These are phyloP conservation scores for Niebla homalea DNA, from an alignment of 495 filamentous ascomycete species.

Conservation along the genomic window DNA sequence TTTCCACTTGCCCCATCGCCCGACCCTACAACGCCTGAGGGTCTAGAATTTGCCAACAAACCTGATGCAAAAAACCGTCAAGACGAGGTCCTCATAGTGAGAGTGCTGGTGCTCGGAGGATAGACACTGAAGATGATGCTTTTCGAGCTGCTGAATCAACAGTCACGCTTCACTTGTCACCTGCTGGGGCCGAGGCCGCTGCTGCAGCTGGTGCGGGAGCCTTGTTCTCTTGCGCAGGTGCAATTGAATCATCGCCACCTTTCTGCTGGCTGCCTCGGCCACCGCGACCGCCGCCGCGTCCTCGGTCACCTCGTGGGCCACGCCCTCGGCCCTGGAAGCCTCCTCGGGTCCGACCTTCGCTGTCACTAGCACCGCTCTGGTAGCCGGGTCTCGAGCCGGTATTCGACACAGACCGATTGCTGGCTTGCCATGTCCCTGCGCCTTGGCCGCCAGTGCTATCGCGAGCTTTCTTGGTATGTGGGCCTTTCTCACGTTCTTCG, in stretches of 20 bases:
- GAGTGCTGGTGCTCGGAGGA: too few relatives aligned
- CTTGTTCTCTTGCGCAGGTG: slow-evolving; percentile 7
- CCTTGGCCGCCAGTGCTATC: slow-evolving; percentile 33
- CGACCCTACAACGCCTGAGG: too few relatives aligned
- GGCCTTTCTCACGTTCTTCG: slow-evolving; percentile 42
- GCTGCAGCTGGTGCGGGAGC: slow-evolving; percentile 9
- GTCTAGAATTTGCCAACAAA: too few relatives aligned
- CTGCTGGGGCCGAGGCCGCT: slow-evolving; percentile 9
- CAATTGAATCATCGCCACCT: slow-evolving; percentile 1
- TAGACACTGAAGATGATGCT: too few relatives aligned
- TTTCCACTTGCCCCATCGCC: too few relatives aligned
- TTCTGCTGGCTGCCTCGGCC: slow-evolving; percentile 26
- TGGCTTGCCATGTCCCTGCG: slow-evolving; percentile 64
- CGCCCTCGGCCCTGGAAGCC: slow-evolving; percentile 15
- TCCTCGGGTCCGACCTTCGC: slow-evolving; percentile 55
- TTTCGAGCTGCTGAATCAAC: too few relatives aligned
- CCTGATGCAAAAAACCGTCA: too few relatives aligned
- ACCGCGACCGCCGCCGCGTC: slow-evolving; percentile 35
- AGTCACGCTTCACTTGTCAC: slow-evolving; percentile 1
- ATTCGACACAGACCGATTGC: slow-evolving; percentile 42
- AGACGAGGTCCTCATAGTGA: too few relatives aligned
- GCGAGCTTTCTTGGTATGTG: slow-evolving; percentile 31
- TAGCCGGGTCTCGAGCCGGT: slow-evolving; percentile 52
- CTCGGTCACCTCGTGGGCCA: slow-evolving; percentile 28
- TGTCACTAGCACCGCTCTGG: slow-evolving; percentile 72